Percentiles rank a stretch among this genome's conserved stretches.
These are phyloP conservation scores for Rhodosporidiobolus sp. DNA, from an alignment of 768 basidiomycete genomes.

Conservation along the genomic window DNA sequence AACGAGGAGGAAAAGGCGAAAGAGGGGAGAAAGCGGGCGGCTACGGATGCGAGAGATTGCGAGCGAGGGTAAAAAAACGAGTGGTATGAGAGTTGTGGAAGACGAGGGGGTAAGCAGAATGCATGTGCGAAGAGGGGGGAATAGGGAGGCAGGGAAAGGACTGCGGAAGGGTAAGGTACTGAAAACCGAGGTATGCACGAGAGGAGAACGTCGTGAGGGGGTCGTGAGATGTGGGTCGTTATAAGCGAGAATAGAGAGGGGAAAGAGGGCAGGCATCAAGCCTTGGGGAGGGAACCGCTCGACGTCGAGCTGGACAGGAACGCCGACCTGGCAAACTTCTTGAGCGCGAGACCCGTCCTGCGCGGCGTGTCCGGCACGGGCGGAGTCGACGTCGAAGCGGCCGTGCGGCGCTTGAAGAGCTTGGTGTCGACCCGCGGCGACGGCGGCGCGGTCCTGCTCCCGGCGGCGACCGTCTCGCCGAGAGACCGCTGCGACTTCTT, in stretches of 20 bases:
- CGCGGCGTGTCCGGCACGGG: not conserved
- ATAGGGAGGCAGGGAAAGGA: not conserved
- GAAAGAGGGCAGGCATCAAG: not conserved
- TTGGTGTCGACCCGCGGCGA: not conserved
- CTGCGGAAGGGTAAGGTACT: not conserved
- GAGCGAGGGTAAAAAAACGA: no score
- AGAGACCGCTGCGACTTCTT: conserved; percentile 2
- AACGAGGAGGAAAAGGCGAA: not conserved
- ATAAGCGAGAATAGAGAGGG: not conserved
- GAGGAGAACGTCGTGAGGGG: not conserved
- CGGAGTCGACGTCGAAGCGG: conserved; percentile 9
- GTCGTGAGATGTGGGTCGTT: not conserved
- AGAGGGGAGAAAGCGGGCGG: not conserved
- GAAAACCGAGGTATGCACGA: not conserved
- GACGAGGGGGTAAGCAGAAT: not conserved
- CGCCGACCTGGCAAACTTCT: conserved; percentile 20
- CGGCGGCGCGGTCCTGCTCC: not conserved
- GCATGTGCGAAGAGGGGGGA: not conserved
- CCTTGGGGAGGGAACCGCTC: not conserved
- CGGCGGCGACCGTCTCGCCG: conserved; percentile 9
- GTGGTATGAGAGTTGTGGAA: no score
- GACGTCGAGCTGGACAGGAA: conserved; percentile 1
- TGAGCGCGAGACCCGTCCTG: conserved; percentile 8
- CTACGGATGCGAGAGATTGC: not conserved
- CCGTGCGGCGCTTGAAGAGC: not conserved